Conservation (phyloP, 2,329 filamentous ascomycete genomes). For the Peltaster fructicola region DNA sequence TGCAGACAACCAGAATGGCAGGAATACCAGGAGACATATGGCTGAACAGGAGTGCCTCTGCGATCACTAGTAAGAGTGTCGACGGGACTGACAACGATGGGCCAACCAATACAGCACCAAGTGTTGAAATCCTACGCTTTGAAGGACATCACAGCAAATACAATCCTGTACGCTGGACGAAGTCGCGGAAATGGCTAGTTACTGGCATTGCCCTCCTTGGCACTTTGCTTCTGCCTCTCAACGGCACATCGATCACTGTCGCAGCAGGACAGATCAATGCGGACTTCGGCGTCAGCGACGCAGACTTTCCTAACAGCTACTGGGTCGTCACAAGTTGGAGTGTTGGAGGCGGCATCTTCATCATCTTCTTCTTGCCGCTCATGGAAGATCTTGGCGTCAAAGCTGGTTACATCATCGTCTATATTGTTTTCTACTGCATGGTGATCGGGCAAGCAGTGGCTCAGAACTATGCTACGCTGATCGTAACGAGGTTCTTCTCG, state of each 20-base stretch:
- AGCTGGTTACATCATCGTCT: constrained; percentile 14
- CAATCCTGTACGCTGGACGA: constrained; percentile 20
- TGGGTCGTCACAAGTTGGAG: constrained; percentile 22
- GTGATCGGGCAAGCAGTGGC: constrained; percentile 23
- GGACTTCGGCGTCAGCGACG: constrained; percentile 19
- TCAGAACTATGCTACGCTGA: constrained; percentile 21
- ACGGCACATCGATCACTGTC: constrained; percentile 21
- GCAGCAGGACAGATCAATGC: constrained; percentile 17
- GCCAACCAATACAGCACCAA: no score
- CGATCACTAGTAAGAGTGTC: no score
- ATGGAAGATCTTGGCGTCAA: constrained; percentile 22
- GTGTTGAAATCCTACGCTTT: constrained; percentile 26
- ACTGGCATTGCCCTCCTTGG: constrained; percentile 16
- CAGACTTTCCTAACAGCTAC: constrained; percentile 22
- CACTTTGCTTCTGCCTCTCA: constrained; percentile 17
- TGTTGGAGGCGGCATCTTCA: constrained; percentile 20
- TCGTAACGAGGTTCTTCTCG: constrained; percentile 21
- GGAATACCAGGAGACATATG: no score
- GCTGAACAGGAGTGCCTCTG: no score
- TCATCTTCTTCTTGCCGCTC: constrained; percentile 19
- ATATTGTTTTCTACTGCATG: constrained; percentile 20
- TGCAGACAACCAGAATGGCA: no score
- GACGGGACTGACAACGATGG: no score
- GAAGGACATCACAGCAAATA: constrained; percentile 29
- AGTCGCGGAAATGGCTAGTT: constrained; percentile 17